phyloP scores from a whole-genome alignment of 1,284 basidiomycete species.

The Pascua sp. region DNA sequence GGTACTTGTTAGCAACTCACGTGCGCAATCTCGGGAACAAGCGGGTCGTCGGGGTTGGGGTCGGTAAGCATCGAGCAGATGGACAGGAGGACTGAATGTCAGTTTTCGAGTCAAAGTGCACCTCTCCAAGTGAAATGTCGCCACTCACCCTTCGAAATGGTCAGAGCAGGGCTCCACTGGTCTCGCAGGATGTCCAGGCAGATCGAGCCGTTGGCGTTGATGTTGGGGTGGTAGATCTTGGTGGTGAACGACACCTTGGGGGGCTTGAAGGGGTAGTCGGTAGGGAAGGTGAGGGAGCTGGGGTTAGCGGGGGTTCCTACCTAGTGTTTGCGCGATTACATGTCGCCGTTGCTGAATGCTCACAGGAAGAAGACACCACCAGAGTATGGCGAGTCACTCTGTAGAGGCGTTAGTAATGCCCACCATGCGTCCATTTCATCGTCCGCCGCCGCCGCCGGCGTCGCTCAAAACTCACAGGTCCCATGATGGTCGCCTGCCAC shows the following conservation, averaged over 20 bases:
- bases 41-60: slow-evolving; percentile 93
- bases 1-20: slow-evolving; percentile 33
- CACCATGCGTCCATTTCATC: neutral
- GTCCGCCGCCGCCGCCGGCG: neutral
- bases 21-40: slow-evolving; percentile 58
- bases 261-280: slow-evolving; percentile 96
- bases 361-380: slow-evolving; percentile 95
- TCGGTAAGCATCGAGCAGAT: slow-evolving; percentile 97
- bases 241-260: slow-evolving; percentile 99
- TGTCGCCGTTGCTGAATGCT: slow-evolving; percentile 10
- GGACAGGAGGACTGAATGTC: slow-evolving; percentile 70
- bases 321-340: too few relatives aligned
- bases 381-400: slow-evolving; percentile 92
- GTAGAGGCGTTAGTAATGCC: slow-evolving; percentile 11
- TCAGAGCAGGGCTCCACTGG: slow-evolving; percentile 97
- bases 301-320: too few relatives aligned
- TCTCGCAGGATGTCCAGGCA: slow-evolving; percentile 96
- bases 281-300: slow-evolving; percentile 52
- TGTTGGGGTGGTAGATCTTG: slow-evolving; percentile 63
- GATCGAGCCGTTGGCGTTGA: slow-evolving; percentile 79
- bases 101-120: neutral
- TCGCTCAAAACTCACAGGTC: slow-evolving; percentile 65
- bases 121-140: too few relatives aligned
- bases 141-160: slow-evolving; percentile 88
- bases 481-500: slow-evolving; percentile 98